Evolutionary conservation across 129 eudicot genomes (phyloP), one percentile per base, ranked within the genome.

Genomic region (Glebionis coronaria): DNA sequence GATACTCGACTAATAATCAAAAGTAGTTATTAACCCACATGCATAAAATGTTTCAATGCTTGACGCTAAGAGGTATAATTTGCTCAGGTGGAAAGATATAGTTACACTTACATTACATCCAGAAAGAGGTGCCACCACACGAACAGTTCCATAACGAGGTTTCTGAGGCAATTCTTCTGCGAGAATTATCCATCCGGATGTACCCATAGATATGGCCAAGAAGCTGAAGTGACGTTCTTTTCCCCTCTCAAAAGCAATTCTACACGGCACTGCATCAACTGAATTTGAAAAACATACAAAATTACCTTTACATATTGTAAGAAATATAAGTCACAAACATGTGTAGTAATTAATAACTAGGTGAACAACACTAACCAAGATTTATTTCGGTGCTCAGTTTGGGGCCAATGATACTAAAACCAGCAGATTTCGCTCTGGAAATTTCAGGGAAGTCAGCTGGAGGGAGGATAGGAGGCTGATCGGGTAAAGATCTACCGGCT

Each of bases 191-290:
- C 96, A 92, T 60, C 98, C 98, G 12, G 90, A 83, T 46, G 74
- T 80, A 45, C 96, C 95, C 57, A 82, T 49, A 9, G 98, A 82
- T 63, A 86, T 42, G 18, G 97, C 86, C 61, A 88, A 61, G 70
- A 93, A 82, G 69, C 63, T 76, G 68, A 93, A 84, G 73, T 88
- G 87, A 4, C 96, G 95, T 75, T 86, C 98, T 72, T 86, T 93
- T 71, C 98, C 98, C 82, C 93, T 88, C 76, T 93, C 98, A 9
- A 93, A 93, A 55, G 98, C 95, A 76, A 93, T 93, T 83, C 91
- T 84, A 83, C 98, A 93, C 23, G 96, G 86, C 58, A 93, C 82
- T 38, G 97, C 88, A 82, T 88, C 96, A 78, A 63, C 98, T 93
- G 85, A 70, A 82, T 12, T 66, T 25, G 21, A 64, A 62, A 54